Evolutionary conservation across 805 yeast genomes (phyloP).

Genomic region (Kluyveromyces wickerhamii): DNA sequence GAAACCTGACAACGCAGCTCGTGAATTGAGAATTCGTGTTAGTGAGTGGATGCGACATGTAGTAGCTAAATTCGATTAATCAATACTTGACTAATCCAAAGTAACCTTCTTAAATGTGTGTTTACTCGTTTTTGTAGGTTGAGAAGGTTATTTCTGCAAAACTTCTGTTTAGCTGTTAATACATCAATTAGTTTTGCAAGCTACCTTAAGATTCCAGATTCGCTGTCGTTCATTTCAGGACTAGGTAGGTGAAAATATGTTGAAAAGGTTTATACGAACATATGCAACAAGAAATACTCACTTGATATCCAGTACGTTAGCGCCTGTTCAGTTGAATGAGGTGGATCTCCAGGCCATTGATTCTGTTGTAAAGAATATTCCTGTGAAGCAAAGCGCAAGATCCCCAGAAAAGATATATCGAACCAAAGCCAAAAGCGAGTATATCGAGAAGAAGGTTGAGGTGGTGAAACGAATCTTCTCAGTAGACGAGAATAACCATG

Average conservation of each 20-base stretch:
- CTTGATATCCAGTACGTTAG: not conserved
- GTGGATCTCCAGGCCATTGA: conserved; percentile 1
- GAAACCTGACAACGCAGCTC: too few species aligned
- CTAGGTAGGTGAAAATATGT: not conserved
- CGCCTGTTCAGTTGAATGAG: not conserved
- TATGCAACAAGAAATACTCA: conserved; percentile 1
- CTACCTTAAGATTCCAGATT: too few species aligned
- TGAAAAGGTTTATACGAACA: not conserved
- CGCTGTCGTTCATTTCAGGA: too few species aligned
- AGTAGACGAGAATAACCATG: conserved; percentile 10
- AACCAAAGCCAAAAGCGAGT: conserved; percentile 10
- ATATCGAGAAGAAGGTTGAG: conserved; percentile 15
- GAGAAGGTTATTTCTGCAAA: too few species aligned
- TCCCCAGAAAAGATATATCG: not conserved
- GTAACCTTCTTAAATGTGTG: too few species aligned
- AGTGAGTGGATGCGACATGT: too few species aligned
- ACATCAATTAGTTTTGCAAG: too few species aligned
- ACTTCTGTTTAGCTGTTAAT: too few species aligned
- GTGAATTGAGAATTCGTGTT: too few species aligned
- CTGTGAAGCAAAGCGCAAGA: not conserved
- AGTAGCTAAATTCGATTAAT: too few species aligned
- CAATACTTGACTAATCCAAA: too few species aligned
- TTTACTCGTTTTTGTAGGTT: too few species aligned
- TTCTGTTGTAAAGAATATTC: not conserved
- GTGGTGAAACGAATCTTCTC: conserved; percentile 16